phyloP scores from a whole-genome alignment of 176 grass and related monocot genomes.

The Musa itinerans region DNA sequence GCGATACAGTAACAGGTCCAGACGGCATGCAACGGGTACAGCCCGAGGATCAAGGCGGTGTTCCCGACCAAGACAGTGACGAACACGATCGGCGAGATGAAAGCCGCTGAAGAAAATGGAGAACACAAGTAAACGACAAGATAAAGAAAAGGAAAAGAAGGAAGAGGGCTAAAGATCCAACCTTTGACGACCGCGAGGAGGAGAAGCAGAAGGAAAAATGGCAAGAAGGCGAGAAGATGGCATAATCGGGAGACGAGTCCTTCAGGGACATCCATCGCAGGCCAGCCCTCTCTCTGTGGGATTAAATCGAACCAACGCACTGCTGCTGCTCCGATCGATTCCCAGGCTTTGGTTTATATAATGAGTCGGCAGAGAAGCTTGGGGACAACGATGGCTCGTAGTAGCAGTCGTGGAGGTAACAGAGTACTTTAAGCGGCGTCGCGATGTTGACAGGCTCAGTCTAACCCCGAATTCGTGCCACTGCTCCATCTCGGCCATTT shows the following conservation, averaged over 20 bases:
- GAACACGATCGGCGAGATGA: constrained; percentile 14
- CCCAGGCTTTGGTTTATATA: no score
- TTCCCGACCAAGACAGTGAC: constrained; percentile 13
- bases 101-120: background rate
- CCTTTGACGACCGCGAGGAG: constrained; percentile 16
- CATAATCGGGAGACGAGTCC: background rate
- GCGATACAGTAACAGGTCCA: constrained; percentile 22
- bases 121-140: background rate
- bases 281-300: background rate
- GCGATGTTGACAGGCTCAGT: no score
- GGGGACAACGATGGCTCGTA: no score
- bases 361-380: no score
- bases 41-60: background rate
- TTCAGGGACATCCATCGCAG: background rate
- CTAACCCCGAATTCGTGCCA: no score
- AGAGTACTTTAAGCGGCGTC: no score
- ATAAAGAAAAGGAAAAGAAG: no score
- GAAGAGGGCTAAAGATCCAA: background rate
- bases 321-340: no score
- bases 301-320: no score
- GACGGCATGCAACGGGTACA: constrained; percentile 13
- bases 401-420: no score
- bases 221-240: constrained; percentile 7
- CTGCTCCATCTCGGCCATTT: no score
- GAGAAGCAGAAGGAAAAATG: constrained; percentile 16